Evolutionary conservation across 1,139 yeast species (phyloP).

Genomic region (Kodamaea sp.): DNA sequence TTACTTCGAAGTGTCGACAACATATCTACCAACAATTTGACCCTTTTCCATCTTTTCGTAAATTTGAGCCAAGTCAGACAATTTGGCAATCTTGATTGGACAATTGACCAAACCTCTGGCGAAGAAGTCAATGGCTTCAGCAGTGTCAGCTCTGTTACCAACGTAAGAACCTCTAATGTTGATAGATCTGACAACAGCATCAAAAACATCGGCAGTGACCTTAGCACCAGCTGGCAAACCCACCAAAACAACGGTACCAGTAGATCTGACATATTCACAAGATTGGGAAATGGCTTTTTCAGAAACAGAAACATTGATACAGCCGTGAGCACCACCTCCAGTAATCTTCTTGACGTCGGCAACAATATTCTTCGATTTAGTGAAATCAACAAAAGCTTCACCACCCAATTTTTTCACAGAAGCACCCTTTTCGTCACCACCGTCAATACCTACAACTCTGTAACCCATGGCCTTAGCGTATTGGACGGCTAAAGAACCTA

Average conservation of each 20-base stretch:
- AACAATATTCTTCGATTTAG: constrained; percentile 33
- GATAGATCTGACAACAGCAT: constrained; percentile 61
- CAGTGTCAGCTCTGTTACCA: constrained; percentile 76
- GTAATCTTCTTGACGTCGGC: constrained; percentile 26
- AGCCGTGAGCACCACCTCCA: constrained; percentile 63
- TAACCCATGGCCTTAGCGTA: constrained; percentile 81
- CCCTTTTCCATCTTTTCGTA: constrained; percentile 69
- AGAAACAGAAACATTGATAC: constrained; percentile 75
- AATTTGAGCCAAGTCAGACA: constrained; percentile 56
- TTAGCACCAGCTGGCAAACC: constrained; percentile 77
- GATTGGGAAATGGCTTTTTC: constrained; percentile 70
- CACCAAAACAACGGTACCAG: constrained; percentile 76
- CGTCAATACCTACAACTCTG: constrained; percentile 73
- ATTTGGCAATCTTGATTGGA: constrained; percentile 64
- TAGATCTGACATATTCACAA: constrained; percentile 63
- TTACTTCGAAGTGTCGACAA: constrained; percentile 47
- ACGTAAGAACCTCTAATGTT: constrained; percentile 72
- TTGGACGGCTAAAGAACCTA: constrained; percentile 77
- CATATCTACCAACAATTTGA: constrained; percentile 70
- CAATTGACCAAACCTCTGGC: constrained; percentile 63
- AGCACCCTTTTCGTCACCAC: constrained; percentile 62
- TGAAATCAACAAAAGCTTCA: constrained; percentile 66
- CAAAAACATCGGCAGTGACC: constrained; percentile 58
- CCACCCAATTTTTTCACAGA: constrained; percentile 61
- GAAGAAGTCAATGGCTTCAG: constrained; percentile 74